Evolutionary conservation across 1,284 basidiomycete species (phyloP).

Genomic region (Waitea zeae): DNA sequence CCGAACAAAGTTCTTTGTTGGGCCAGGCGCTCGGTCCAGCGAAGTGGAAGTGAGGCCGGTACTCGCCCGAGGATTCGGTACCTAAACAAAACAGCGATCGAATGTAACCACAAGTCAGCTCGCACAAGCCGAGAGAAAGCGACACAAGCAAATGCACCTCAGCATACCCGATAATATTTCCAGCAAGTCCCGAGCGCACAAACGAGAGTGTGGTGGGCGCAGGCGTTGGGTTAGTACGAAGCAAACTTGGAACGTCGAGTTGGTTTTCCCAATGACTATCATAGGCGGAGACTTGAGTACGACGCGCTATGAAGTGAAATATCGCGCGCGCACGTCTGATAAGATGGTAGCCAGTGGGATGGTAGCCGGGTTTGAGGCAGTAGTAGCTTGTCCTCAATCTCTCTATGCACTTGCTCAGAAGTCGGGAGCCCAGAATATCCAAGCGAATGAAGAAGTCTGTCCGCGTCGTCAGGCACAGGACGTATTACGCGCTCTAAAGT

Average conservation of each 20-base stretch:
- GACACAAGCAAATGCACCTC: conserved; percentile 29
- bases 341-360: conserved; percentile 51
- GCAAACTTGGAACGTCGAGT: conserved; percentile 40
- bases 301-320: neutral
- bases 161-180: conserved; percentile 63
- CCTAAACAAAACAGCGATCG: too few relatives aligned
- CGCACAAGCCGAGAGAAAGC: too few relatives aligned
- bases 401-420: conserved; percentile 35
- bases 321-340: conserved; percentile 59
- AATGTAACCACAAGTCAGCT: too few relatives aligned
- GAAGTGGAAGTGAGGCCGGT: conserved; percentile 68
- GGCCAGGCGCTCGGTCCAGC: conserved; percentile 67
- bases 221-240: conserved; percentile 48
- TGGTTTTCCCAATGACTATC: conserved; percentile 54
- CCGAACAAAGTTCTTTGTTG: conserved; percentile 69
- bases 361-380: conserved; percentile 45
- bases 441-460: conserved; percentile 28
- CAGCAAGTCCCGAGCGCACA: conserved; percentile 62
- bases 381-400: conserved; percentile 56
- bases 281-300: too few relatives aligned
- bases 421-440: conserved; percentile 38
- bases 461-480: conserved; percentile 22
- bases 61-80: conserved; percentile 26
- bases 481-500: conserved; percentile 29
- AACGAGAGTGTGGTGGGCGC: conserved; percentile 69